Evolutionary conservation across 2,329 filamentous ascomycete species (phyloP).

Genomic region (Botrytis paeoniae): DNA sequence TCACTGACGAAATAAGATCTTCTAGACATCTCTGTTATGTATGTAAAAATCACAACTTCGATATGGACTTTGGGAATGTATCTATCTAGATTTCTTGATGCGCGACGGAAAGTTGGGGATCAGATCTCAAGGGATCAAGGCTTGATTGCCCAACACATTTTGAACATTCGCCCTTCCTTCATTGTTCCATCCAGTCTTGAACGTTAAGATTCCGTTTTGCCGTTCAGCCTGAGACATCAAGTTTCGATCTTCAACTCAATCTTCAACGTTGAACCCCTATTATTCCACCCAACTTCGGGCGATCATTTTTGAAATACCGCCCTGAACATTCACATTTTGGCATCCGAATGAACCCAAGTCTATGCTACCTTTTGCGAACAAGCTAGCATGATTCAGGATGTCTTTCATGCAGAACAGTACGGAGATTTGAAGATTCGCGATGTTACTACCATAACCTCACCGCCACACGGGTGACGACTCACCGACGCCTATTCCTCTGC

Average conservation of each 20-base stretch:
- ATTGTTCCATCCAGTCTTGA: background rate
- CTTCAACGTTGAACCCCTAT: background rate
- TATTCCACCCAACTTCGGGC: background rate
- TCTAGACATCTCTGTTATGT: background rate
- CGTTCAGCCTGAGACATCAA: background rate
- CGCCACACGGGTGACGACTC: background rate
- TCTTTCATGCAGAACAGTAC: background rate
- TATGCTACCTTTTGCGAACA: background rate
- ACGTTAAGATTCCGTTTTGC: background rate
- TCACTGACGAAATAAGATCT: background rate
- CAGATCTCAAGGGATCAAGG: background rate
- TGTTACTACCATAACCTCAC: background rate
- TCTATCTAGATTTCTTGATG: no score
- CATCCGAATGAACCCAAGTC: background rate
- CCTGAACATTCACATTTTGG: background rate
- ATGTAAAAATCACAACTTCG: background rate
- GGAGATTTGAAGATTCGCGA: background rate
- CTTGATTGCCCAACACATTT: background rate
- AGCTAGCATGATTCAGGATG: background rate
- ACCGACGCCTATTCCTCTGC: background rate
- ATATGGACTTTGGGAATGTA: background rate
- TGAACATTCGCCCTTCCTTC: background rate
- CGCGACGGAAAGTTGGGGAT: background rate
- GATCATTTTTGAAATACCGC: background rate
- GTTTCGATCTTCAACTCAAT: background rate